These are phyloP conservation scores for Candida arabinofermentans DNA, from an alignment of 805 yeast genomes.

Conservation along the genomic window DNA sequence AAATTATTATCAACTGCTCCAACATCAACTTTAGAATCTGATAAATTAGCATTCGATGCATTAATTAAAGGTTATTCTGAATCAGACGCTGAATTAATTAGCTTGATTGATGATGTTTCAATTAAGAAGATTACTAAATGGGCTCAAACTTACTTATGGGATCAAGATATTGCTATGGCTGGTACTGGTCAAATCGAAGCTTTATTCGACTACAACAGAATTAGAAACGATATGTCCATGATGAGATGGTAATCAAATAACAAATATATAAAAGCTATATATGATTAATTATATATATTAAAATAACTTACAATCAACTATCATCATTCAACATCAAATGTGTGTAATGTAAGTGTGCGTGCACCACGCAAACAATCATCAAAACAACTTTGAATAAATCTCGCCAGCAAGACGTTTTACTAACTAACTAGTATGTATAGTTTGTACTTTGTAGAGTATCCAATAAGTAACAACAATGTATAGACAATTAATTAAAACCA, in stretches of 20 bases:
- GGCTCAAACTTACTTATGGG: constrained; percentile 78
- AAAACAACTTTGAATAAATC: neutral
- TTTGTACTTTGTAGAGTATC: neutral
- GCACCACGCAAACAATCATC: neutral
- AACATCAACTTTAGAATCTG: constrained; percentile 39
- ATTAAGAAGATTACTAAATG: constrained; percentile 59
- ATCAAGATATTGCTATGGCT: constrained; percentile 77
- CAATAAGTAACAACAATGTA: neutral
- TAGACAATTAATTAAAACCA: neutral
- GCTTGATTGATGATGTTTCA: constrained; percentile 59
- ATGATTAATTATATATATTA: neutral
- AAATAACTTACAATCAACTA: no score
- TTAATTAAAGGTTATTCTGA: constrained; percentile 60
- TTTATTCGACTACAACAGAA: constrained; percentile 77
- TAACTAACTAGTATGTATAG: neutral
- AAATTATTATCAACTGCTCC: constrained; percentile 50
- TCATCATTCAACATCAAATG: no score
- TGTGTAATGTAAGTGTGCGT: no score
- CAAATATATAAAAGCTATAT: neutral
- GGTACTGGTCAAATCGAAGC: constrained; percentile 87
- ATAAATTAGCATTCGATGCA: constrained; percentile 55
- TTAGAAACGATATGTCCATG: constrained; percentile 87
- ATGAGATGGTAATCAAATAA: constrained; percentile 59
- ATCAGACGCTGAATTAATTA: constrained; percentile 55
- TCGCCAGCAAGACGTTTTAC: neutral